Percentiles rank a stretch among this genome's conserved stretches.
Evolutionary conservation across 495 filamentous ascomycete genomes (phyloP).

Genomic region (Lepidopterella palustris): DNA sequence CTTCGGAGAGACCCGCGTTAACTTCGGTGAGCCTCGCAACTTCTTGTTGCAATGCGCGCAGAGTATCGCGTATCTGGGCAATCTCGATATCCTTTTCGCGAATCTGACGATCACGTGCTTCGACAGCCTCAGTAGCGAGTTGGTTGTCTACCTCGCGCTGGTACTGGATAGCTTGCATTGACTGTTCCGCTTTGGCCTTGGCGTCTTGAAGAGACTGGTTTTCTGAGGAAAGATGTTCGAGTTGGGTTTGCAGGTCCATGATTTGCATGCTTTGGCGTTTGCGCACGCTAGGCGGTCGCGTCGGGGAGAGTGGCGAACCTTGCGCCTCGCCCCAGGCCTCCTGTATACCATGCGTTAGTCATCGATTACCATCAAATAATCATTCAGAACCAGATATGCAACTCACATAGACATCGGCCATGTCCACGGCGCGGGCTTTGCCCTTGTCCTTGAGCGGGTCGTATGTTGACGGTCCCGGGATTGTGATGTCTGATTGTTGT

Average conservation of each 20-base stretch:
- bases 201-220: slow-evolving; percentile 71
- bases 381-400: slow-evolving; percentile 2
- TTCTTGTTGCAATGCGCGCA: slow-evolving; percentile 74
- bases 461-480: slow-evolving; percentile 55
- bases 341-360: slow-evolving; percentile 41
- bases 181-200: slow-evolving; percentile 59
- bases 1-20: slow-evolving; percentile 64
- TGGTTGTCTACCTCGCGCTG: slow-evolving; percentile 51
- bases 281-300: slow-evolving; percentile 85
- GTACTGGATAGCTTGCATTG: slow-evolving; percentile 43
- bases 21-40: slow-evolving; percentile 64
- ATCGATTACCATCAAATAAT: slow-evolving; percentile 8
- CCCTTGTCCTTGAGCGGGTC: slow-evolving; percentile 79
- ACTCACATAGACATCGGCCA: slow-evolving; percentile 94
- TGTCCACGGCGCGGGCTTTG: slow-evolving; percentile 73
- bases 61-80: slow-evolving; percentile 64
- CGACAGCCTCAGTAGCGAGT: slow-evolving; percentile 50
- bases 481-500: slow-evolving; percentile 23
- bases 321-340: slow-evolving; percentile 93
- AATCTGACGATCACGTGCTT: slow-evolving; percentile 50
- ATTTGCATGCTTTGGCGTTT: slow-evolving; percentile 96
- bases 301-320: slow-evolving; percentile 86
- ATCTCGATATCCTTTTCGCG: slow-evolving; percentile 68
- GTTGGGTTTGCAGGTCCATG: slow-evolving; percentile 66
- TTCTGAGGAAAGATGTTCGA: slow-evolving; percentile 75